These are phyloP conservation scores for Teratosphaeria gauchensis DNA, from an alignment of 2,329 filamentous ascomycete species.

Conservation along the genomic window DNA sequence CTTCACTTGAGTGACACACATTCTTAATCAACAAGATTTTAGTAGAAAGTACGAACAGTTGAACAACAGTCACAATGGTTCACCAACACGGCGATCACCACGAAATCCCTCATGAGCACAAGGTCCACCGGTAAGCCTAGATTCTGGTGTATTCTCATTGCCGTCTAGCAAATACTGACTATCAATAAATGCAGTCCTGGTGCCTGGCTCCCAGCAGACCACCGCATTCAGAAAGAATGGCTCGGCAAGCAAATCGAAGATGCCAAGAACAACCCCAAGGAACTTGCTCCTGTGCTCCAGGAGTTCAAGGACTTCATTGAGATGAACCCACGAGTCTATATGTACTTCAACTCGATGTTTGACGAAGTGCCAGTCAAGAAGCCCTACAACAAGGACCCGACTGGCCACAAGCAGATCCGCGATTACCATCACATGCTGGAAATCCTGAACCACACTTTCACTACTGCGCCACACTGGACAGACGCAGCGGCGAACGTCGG, in stretches of 20 bases:
- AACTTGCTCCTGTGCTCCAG: slow-evolving; percentile 49
- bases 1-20: background rate
- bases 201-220: slow-evolving; percentile 55
- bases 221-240: slow-evolving; percentile 54
- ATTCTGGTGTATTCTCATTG: background rate
- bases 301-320: slow-evolving; percentile 62
- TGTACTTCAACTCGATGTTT: slow-evolving; percentile 58
- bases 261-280: slow-evolving; percentile 41
- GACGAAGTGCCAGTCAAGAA: slow-evolving; percentile 50
- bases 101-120: slow-evolving; percentile 42
- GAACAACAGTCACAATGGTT: slow-evolving; percentile 13
- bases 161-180: background rate
- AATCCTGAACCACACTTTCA: slow-evolving; percentile 50
- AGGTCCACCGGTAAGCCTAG: slow-evolving; percentile 35
- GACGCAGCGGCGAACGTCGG: slow-evolving; percentile 30
- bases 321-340: slow-evolving; percentile 51
- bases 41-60: background rate
- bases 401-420: slow-evolving; percentile 52
- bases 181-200: slow-evolving; percentile 34
- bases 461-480: slow-evolving; percentile 32
- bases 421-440: slow-evolving; percentile 58
- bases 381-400: slow-evolving; percentile 53
- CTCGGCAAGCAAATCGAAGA: slow-evolving; percentile 48
- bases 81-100: slow-evolving; percentile 33
- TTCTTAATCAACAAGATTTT: background rate